Evolutionary conservation across 257 asterid species (phyloP), one percentile per base, ranked within the genome.

Genomic region (Mentha longifolia): DNA sequence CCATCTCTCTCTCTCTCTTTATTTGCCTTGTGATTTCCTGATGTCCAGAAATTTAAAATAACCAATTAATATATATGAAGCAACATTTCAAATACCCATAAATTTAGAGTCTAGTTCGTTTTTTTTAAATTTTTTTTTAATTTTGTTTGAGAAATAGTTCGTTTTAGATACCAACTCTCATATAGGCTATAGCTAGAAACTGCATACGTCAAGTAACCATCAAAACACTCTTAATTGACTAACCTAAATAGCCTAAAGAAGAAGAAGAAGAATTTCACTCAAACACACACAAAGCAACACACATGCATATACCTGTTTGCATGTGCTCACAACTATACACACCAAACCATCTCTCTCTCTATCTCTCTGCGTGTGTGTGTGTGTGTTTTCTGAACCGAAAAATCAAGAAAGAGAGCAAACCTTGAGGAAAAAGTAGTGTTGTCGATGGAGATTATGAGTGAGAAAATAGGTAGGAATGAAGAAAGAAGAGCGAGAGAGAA

Each of bases 331-430:
- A 56, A 33, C 7, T n/a, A 49, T 9, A 16, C 56, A 49, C 58
- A 51, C 58, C 14, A 50, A 3, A 16, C 57, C 57, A 50, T 50
- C 57, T 49, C n/a, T n/a, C n/a, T n/a, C n/a, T n/a, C n/a, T n/a
- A n/a, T n/a, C n/a, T n/a, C 55, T 49, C 3, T 37, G 1, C 3
- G 10, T 25, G 3, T 14, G 12, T 41, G 28, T 49, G 20, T 68
- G 45, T 13, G 46, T n/a, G 46, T 7, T 20, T 33, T 3, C 17
- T 16, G n/a, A 42, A 68, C 14, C 17, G 5, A 54, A 35, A 64
- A 13, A 63, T 7, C 9, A 20, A 49, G 33, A 64, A 50, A 64
- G 55, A 46, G 59, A 65, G 20, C 31, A 45, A 19, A 46, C 61
- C 75, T 19, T n/a, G 7, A 9, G 9, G 54, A 3, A 30, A 31